Conservation (phyloP, 2,329 filamentous ascomycete species). For the Sporothrix pallida region DNA sequence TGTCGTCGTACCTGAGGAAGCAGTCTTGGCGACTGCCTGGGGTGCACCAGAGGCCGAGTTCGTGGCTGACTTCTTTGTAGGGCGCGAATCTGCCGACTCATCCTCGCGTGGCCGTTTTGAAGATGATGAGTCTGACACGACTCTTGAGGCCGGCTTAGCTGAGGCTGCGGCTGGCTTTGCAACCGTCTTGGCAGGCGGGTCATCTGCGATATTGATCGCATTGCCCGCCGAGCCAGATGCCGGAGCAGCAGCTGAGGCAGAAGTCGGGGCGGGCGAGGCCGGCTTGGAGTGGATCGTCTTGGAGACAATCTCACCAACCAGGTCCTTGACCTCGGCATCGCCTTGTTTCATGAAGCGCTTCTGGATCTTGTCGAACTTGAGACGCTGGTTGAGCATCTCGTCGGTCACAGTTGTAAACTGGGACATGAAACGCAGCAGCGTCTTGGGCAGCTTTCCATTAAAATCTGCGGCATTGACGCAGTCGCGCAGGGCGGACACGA, state of each 20-base stretch:
- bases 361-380: conserved; percentile 69
- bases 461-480: conserved; percentile 61
- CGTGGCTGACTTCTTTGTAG: conserved; percentile 49
- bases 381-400: conserved; percentile 63
- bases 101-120: conserved; percentile 50
- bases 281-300: conserved; percentile 52
- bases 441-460: conserved; percentile 59
- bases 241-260: neutral
- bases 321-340: conserved; percentile 66
- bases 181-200: conserved; percentile 25
- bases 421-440: conserved; percentile 65
- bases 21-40: conserved; percentile 35
- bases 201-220: neutral
- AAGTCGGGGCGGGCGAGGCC: neutral
- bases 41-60: conserved; percentile 41
- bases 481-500: conserved; percentile 61
- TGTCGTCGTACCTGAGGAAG: conserved; percentile 43
- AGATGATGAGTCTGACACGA: conserved; percentile 39
- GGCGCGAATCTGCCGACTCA: conserved; percentile 46
- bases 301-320: conserved; percentile 57
- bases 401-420: conserved; percentile 66
- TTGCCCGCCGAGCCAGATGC: conserved; percentile 27
- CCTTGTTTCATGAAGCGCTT: conserved; percentile 68
- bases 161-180: conserved; percentile 35
- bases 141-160: conserved; percentile 35